Evolutionary conservation across 2,329 filamentous ascomycete species (phyloP), one percentile per base, ranked within the genome.

Genomic region (Colletotrichum chlorophyti): DNA sequence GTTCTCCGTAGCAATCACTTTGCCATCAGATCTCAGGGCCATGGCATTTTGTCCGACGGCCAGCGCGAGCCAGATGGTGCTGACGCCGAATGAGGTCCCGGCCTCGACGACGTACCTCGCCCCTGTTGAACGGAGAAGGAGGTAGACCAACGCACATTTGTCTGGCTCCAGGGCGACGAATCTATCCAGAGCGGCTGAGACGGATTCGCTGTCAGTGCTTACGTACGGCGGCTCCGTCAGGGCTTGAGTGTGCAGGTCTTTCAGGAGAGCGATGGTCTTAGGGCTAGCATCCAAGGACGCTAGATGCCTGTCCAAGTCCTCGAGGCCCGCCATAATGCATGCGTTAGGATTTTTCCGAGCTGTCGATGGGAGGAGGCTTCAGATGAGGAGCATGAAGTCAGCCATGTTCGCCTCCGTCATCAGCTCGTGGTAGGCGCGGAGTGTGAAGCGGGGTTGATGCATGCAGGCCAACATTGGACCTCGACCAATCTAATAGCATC

Each of bases 61-160:
- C 2, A 87, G 72, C 0, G 84, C 83, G 2, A 88, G 76, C 58
- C 87, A 88, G 40, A 88, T 84, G 0, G 85, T 87, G 53, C 80
- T 84, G 1, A 88, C 78, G 3, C 85, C 85, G 55, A 84, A 88
- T 37, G 79, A 82, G 0, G 85, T 88, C 1, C 85, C 85, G 0
- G 83, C 84, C 65, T 88, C 85, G 32, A 88, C 78, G 19, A 87
- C 71, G 37, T 76, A 77, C 2, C 72, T 73, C 1, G 84, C 84
- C 2, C 77, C 74, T 9, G 70, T 79, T 10, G 77, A 73, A 3
- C 77, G 76, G 3, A 79, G 66, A 0, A 88, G 73, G 15, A 82
- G 79, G 67, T 88, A 87, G 2, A 84, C 70, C 34, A 86, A 76
- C 4, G 79, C 72, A 63, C 78, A 83, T 67, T 88, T 88, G 66